Evolutionary conservation across 352 stramenopile genomes (phyloP).

Genomic region (Globisporangium sylvaticum): DNA sequence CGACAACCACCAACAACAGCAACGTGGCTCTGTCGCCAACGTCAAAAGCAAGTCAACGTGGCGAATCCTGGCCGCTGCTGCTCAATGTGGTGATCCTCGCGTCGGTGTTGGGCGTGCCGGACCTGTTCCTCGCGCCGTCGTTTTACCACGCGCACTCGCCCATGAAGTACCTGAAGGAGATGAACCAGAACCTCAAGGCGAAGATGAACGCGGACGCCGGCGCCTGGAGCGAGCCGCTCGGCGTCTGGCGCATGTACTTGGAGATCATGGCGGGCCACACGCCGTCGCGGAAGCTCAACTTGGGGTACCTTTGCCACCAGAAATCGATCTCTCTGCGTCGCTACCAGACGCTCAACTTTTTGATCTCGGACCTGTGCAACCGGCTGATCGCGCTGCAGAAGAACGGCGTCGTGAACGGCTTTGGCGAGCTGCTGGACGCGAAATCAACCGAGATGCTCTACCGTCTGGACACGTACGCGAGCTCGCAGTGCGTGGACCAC

Average conservation of each 20-base stretch:
- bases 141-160: slow-evolving; percentile 74
- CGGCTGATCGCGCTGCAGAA: slow-evolving; percentile 56
- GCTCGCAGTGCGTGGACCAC: slow-evolving; percentile 48
- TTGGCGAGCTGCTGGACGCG: slow-evolving; percentile 36
- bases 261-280: slow-evolving; percentile 43
- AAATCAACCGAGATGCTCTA: slow-evolving; percentile 46
- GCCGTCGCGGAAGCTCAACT: slow-evolving; percentile 32
- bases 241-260: slow-evolving; percentile 72
- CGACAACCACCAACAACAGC: not conserved
- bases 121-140: slow-evolving; percentile 75
- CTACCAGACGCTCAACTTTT: slow-evolving; percentile 71
- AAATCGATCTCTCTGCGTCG: slow-evolving; percentile 59
- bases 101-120: slow-evolving; percentile 56
- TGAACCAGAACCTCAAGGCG: slow-evolving; percentile 67
- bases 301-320: slow-evolving; percentile 41
- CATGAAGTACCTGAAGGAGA: slow-evolving; percentile 62
- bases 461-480: slow-evolving; percentile 59
- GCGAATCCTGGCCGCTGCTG: slow-evolving; percentile 35
- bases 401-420: slow-evolving; percentile 20
- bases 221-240: slow-evolving; percentile 74
- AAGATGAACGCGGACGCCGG: slow-evolving; percentile 63
- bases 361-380: slow-evolving; percentile 74
- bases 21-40: not conserved
- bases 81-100: slow-evolving; percentile 67
- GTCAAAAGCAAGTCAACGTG: not conserved